Base-by-base conservation (phyloP, 805 yeast genomes). In the Kazachstania kunashirensis region DNA sequence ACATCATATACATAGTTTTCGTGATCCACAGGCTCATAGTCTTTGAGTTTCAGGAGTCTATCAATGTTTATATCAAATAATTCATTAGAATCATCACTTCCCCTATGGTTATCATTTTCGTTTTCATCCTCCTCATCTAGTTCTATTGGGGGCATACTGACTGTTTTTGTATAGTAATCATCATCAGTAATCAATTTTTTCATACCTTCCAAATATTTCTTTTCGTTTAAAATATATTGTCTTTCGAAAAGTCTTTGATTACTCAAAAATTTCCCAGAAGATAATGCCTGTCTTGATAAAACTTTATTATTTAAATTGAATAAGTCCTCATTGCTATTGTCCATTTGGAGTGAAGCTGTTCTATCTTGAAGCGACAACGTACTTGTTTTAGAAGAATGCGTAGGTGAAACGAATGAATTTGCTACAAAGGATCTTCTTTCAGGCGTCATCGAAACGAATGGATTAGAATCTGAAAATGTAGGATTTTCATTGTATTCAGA, bases 181-280 rank as follows among this genome's bases (percentile, higher is more conserved):
- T 82, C 92, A 53, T 82, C 84, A 3, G 63, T 70, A 29, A 67
- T 61, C 44, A 73, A 79, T 44, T 77, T 76, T 40, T 72, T 68
- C 52, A 83, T 71, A 51, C 73, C 73, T 41, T 70, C 71, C 39
- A 83, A 56, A 49, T 83, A 83, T 1, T 75, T 71, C 47, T 69
- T 69, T 50, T 83, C 92, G 49, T 81, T 88, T 6, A 77, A 43
- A 2, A 55, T 50, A 35, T 59, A 58, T 34, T 54, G 61, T 21
- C 49, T 47, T 27, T 54, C 50, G 21, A 31, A 39, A 34, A 53
- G 50, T 16, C 40, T 14, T 29, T 18, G 31, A 19, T 25, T 33
- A 12, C 29, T 24, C 6, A 25, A 15, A n/a, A 14, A 26, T 33
- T 25, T 32, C 6, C 24, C 16, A 17, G 20, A 11, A 12, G 25